Base-by-base conservation (phyloP, 2,329 filamentous ascomycete genomes). In the Thelonectria blattea region DNA sequence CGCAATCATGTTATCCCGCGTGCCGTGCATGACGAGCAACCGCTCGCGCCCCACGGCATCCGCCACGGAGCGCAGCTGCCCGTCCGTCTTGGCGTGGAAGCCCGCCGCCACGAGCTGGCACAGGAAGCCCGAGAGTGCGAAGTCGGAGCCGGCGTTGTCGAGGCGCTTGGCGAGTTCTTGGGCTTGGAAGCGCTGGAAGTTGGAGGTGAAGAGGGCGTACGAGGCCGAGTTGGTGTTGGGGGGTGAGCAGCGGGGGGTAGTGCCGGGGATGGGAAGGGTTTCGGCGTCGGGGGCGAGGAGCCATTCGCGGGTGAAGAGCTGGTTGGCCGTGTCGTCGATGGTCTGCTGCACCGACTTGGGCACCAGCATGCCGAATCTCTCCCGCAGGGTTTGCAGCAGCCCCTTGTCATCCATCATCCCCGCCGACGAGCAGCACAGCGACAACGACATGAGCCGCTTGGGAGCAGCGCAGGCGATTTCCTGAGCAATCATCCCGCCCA, bases 401-500 rank as follows among this genome's bases (percentile, higher is more conserved):
- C 81, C 77, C 48, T 81, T 82, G 24, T 86, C 87, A 76, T 87
- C 87, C 65, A 87, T 83, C 59, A 90, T 80, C 34, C 74, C 73
- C 5, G 87, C 83, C 1, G 87, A 85, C 2, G 88, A 91, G 73
- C 83, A 87, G 63, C 88, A 75, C 3, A 91, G 81, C 34, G 78
- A 82, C 17, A 91, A 77, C 15, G 82, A 85, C 22, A 79, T 77
- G 54, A 91, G 73, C 48, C 84, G 79, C 12, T 76, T 63, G 0
- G 87, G 86, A 30, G 80, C 76, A n/a, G 80, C 74, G 66, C 76
- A 79, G 20, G 83, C 86, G 4, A 97, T 72, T 77, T 97, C 93
- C 76, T 96, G 93, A 2, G 91, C 87, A 69, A 97, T 94, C 93
- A 97, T 96, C 71, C 93, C 92, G 64, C 92, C 92, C 84, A 96